A percentile compares a stretch with the other conserved stretches of the same genome.
Conservation (phyloP, 2,329 filamentous ascomycete genomes). For the Thielaviopsis musarum region DNA sequence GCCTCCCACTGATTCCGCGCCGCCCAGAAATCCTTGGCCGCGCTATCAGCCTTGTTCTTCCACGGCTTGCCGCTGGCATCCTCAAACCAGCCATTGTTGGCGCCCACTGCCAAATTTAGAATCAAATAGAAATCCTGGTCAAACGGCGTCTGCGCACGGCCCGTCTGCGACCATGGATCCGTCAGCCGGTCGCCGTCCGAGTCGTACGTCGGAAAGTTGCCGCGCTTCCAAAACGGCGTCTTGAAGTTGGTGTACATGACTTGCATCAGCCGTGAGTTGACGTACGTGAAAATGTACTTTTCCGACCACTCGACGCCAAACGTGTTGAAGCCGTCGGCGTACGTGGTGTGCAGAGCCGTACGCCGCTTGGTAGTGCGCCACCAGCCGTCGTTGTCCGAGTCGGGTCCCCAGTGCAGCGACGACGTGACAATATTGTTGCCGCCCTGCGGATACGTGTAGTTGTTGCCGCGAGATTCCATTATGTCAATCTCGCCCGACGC, state of each 20-base stretch:
- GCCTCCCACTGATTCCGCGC: constrained; percentile 47
- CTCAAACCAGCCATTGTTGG: constrained; percentile 70
- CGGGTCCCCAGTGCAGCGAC: constrained; percentile 68
- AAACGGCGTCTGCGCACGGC: constrained; percentile 49
- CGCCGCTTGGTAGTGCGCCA: constrained; percentile 72
- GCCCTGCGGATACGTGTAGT: constrained; percentile 56
- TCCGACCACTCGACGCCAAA: constrained; percentile 77
- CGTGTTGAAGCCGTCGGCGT: constrained; percentile 50
- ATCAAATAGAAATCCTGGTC: constrained; percentile 63
- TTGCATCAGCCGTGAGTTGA: constrained; percentile 64
- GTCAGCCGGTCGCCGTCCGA: constrained; percentile 47
- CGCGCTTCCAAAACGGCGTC: constrained; percentile 49
- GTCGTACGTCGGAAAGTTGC: constrained; percentile 46
- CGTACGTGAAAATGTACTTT: constrained; percentile 76
- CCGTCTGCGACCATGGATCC: constrained; percentile 48
- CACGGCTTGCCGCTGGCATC: constrained; percentile 63
- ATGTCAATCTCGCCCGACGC: constrained; percentile 73
- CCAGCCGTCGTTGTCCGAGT: constrained; percentile 56
- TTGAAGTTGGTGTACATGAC: constrained; percentile 66
- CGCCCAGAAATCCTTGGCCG: constrained; percentile 63
- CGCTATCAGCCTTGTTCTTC: constrained; percentile 50
- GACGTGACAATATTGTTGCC: constrained; percentile 71
- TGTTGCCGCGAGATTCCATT: constrained; percentile 65
- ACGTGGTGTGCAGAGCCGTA: constrained; percentile 57
- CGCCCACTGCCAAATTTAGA: constrained; percentile 58